Base-by-base conservation (phyloP, 116 monocot genomes). In the Trichopus zeylanicus region DNA sequence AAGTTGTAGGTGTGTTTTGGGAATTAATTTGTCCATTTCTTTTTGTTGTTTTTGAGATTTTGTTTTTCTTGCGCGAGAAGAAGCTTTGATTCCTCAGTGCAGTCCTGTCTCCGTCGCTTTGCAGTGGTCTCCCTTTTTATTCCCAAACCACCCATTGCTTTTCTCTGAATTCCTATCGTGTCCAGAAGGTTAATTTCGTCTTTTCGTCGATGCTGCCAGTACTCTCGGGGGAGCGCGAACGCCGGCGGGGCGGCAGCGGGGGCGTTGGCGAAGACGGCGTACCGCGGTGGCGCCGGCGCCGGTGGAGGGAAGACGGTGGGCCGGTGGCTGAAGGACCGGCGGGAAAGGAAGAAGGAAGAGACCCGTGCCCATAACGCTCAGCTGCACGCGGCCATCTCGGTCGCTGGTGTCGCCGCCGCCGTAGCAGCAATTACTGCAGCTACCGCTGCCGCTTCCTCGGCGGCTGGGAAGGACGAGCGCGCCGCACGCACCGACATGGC, bases 401-500 rank as follows among this genome's bases (percentile, higher is more conserved):
- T 85, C 9, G 86, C 82, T 9, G 85, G 78, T n/a, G 85, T 78
- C 0, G 81, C 81, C 10, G 67, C 85, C 0, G 78, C 85, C 0
- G 85, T 79, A 0, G 82, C 85, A 0, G 85, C 82, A 0, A 82
- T 79, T 0, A 82, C 90, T 0, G 85, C 82, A 1, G 83, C 77
- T 9, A 72, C 82, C 0, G 84, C 80, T 0, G 74, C 78, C 1
- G 31, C 72, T 9, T 66, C 42, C 4, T n/a, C 12, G 0, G 42
- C 18, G 18, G 18, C 67, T 0, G 59, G 75, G 0, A 72, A 67
- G 51, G 80, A 89, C 26, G 91, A 85, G 7, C 75, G 71, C 20
- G 72, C 75, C 1, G 63, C 77, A 7, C 66, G 80, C 42, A 87
- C 80, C 1, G 88, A 91, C 67, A 77, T 85, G 88, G 91, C 98